Base-by-base conservation (phyloP, 2,329 filamentous ascomycete genomes). In the Fusarium pseudoanthophilum region DNA sequence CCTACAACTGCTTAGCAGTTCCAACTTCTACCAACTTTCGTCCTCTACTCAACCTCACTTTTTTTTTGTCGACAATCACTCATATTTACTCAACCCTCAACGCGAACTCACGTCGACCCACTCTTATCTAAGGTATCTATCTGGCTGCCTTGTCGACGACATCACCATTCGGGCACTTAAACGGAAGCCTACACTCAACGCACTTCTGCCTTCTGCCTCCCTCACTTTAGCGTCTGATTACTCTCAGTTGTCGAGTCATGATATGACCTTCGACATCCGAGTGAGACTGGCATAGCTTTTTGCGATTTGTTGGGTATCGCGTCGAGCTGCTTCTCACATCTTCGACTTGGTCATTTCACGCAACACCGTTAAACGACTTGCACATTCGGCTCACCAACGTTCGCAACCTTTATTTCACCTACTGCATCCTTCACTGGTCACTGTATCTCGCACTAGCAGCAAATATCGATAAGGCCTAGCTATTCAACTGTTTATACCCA, bases 241-340 rank as follows among this genome's bases (percentile, higher is more conserved):
- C 48, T 55, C 64, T 57, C 39, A 67, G 24, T 61, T 65, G 62
- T 68, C 71, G 66, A 79, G 76, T 78, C 78, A 79, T 79, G 78
- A 75, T 79, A 76, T 74, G 74, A 77, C 64, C 64, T 73, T 56
- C 55, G 64, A 67, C 67, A 58, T 74, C 63, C 76, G 73, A 77
- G 77, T 69, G 65, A 76, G 71, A 78, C 72, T 77, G 74, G 75
- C 64, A 64, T 64, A 78, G 72, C 67, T 70, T 71, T 73, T 73
- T 73, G 72, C 75, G 75, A 75, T 77, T 67, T 74, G 75, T 76
- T 72, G 70, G 64, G 60, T 64, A 67, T 77, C 69, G 73, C 74
- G 53, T 64, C 58, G 59, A 74, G 72, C 56, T 53, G 53, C 67
- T 75, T 63, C 60, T 68, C 68, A 69, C 60, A 62, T 70, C 28